Conservation (phyloP, 2,329 filamentous ascomycete genomes). For the Claviceps africana region DNA sequence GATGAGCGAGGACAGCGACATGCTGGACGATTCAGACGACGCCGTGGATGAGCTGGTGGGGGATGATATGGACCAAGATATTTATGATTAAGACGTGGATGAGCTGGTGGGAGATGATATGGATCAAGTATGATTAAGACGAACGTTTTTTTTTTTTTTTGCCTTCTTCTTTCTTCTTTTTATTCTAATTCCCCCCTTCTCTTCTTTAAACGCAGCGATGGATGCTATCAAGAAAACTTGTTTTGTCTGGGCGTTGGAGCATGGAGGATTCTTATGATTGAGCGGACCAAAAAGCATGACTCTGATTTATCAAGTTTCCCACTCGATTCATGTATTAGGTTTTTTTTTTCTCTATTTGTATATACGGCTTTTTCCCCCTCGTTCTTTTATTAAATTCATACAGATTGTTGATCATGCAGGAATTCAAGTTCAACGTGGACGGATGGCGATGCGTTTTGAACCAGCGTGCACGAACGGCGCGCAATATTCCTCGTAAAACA, state of each 20-base stretch:
- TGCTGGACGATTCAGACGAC: slow-evolving; percentile 60
- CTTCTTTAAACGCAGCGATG: background rate
- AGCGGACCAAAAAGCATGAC: background rate
- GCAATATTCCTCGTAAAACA: too few species aligned
- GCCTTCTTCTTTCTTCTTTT: background rate
- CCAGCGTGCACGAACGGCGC: too few species aligned
- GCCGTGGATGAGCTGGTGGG: slow-evolving; percentile 54
- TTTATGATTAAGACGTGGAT: slow-evolving; percentile 38
- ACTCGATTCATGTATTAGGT: background rate
- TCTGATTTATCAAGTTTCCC: background rate
- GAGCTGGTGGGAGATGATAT: slow-evolving; percentile 49
- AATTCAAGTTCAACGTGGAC: too few species aligned
- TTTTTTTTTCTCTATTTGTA: background rate
- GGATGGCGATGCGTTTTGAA: too few species aligned
- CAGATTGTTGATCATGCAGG: too few species aligned
- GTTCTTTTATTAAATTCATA: background rate
- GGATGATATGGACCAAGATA: slow-evolving; percentile 47
- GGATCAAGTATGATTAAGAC: slow-evolving; percentile 39
- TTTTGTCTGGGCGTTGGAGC: background rate
- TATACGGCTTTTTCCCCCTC: background rate
- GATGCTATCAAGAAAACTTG: background rate
- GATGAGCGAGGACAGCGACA: slow-evolving; percentile 50
- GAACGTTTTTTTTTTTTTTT: background rate
- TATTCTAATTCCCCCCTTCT: too few species aligned
- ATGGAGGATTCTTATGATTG: background rate